Conservation (phyloP, 768 basidiomycete species). For the Auricularia cornea region DNA sequence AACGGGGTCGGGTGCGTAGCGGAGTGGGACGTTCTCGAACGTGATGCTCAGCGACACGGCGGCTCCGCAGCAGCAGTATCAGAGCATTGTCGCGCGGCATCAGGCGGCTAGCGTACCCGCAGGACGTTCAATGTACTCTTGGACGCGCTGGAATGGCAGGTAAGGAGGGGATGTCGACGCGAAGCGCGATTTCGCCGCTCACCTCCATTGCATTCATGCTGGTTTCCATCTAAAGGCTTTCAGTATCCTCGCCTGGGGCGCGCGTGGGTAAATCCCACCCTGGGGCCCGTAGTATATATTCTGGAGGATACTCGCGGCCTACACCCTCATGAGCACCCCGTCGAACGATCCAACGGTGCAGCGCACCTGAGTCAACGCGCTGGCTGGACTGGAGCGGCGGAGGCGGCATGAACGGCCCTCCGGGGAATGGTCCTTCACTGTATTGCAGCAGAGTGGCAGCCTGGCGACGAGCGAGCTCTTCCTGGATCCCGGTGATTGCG, state of each 20-base stretch:
- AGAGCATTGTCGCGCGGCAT: too few species aligned
- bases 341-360: background rate
- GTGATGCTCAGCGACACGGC: background rate
- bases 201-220: background rate
- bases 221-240: background rate
- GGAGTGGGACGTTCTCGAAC: conserved; percentile 49
- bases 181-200: too few species aligned
- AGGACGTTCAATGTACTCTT: background rate
- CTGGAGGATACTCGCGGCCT: background rate
- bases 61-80: background rate
- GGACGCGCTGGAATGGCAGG: background rate
- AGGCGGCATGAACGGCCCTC: too few species aligned
- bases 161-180: too few species aligned
- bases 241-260: too few species aligned
- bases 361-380: background rate
- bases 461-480: too few species aligned
- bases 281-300: background rate
- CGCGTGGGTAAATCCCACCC: background rate
- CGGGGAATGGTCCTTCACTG: too few species aligned
- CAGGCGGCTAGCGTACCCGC: too few species aligned
- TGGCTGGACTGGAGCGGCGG: too few species aligned
- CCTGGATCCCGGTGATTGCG: too few species aligned
- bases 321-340: background rate
- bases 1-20: conserved; percentile 55
- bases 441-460: too few species aligned